phyloP scores from a whole-genome alignment of 768 basidiomycete genomes.

The Mycena amicta region DNA sequence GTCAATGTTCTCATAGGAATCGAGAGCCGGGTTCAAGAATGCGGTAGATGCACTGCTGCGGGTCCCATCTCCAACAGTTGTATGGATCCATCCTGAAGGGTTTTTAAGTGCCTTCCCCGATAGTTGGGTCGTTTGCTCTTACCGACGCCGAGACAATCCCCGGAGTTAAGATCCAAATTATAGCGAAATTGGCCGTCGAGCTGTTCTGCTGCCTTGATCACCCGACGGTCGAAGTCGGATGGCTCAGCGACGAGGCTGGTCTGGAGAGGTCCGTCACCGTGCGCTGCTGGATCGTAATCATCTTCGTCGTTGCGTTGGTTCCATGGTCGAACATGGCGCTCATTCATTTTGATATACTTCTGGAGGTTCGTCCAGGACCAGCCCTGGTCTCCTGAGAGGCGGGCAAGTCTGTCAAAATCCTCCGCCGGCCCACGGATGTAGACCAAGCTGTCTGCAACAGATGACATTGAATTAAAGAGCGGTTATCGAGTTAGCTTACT shows the following conservation, averaged over 20 bases:
- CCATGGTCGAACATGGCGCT: conserved; percentile 23
- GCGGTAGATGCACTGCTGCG: conserved; percentile 23
- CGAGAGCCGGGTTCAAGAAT: conserved; percentile 21
- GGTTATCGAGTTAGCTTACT: conserved; percentile 8
- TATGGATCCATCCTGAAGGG: conserved; percentile 18
- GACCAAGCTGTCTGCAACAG: conserved; percentile 16
- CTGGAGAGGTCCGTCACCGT: conserved; percentile 24
- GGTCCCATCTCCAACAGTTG: conserved; percentile 14
- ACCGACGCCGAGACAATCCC: conserved; percentile 32
- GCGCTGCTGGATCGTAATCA: conserved; percentile 25
- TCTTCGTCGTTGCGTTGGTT: conserved; percentile 26
- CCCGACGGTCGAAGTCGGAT: conserved; percentile 21
- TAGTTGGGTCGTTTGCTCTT: no score
- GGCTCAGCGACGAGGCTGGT: conserved; percentile 21
- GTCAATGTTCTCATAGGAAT: conserved; percentile 22
- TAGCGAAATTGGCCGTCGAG: conserved; percentile 26
- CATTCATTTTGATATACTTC: conserved; percentile 22
- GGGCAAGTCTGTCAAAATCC: conserved; percentile 24
- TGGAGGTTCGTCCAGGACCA: conserved; percentile 26
- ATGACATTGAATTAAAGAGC: neutral
- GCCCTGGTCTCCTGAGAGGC: conserved; percentile 20
- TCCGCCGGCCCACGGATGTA: conserved; percentile 24
- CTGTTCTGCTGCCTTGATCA: conserved; percentile 25
- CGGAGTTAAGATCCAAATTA: conserved; percentile 32
- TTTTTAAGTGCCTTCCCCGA: no score